Conservation (phyloP, 768 basidiomycete species). For the Leccinum subgranulosum region DNA sequence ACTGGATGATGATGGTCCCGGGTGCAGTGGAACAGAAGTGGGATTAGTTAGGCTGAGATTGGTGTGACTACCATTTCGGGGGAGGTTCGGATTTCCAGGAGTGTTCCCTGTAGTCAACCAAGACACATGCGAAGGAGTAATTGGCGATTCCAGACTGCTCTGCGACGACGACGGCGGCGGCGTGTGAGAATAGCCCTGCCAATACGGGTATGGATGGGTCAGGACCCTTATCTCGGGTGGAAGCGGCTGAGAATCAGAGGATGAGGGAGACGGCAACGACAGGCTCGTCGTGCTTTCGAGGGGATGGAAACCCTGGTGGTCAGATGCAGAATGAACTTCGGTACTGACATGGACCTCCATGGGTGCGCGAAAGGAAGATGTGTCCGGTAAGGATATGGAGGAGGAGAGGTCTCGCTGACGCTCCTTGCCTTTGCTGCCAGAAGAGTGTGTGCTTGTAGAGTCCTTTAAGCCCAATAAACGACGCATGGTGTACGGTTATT, state of each 20-base stretch:
- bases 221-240: conserved; percentile 33
- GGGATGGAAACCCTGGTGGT: conserved; percentile 15
- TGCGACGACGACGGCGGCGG: conserved; percentile 30
- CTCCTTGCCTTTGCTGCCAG: conserved; percentile 23
- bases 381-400: conserved; percentile 4
- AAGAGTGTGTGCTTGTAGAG: conserved; percentile 8
- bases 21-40: not conserved
- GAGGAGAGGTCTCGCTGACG: conserved; percentile 12
- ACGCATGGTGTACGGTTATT: conserved; percentile 25
- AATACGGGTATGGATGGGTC: conserved; percentile 33
- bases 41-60: conserved; percentile 1
- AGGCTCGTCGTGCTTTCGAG: conserved; percentile 18
- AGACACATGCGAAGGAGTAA: conserved; percentile 39
- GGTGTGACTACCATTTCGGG: conserved; percentile 5
- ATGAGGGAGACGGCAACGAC: conserved; percentile 20
- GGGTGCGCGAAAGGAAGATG: conserved; percentile 1
- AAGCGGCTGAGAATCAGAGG: conserved; percentile 17
- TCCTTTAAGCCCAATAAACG: conserved; percentile 31
- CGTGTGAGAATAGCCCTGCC: conserved; percentile 31
- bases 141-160: conserved; percentile 30
- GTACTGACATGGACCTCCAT: conserved; percentile 31
- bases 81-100: conserved; percentile 6
- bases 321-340: conserved; percentile 24
- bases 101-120: conserved; percentile 29
- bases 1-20: conserved; percentile 8